Evolutionary conservation across 306 rosid genomes (phyloP).

Genomic region (Carpinus fangiana): DNA sequence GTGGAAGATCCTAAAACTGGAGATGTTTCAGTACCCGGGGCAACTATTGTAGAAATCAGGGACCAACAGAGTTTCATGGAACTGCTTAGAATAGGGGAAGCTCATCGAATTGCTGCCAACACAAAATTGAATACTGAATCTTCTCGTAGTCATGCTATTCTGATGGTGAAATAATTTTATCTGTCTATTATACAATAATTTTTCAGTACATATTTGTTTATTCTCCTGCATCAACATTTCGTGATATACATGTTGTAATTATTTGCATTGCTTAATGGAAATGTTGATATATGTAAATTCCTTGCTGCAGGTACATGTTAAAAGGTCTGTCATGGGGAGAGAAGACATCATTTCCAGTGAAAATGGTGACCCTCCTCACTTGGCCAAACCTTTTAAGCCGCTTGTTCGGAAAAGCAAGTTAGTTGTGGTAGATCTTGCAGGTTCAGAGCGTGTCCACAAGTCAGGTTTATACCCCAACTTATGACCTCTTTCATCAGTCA

Average conservation of each 20-base stretch:
- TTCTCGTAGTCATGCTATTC: conserved; percentile 95
- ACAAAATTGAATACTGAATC: conserved; percentile 94
- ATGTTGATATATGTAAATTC: conserved; percentile 36
- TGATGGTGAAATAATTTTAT: conserved; percentile 62
- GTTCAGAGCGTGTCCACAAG: conserved; percentile 94
- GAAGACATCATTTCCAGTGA: conserved; percentile 60
- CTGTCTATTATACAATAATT: conserved; percentile 16
- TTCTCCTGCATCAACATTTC: conserved; percentile 18
- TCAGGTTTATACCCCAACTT: conserved; percentile 64
- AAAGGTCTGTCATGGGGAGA: conserved; percentile 67
- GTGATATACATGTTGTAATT: conserved; percentile 3
- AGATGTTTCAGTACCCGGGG: conserved; percentile 82
- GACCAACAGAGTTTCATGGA: conserved; percentile 74
- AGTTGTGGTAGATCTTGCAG: conserved; percentile 95
- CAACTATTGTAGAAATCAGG: conserved; percentile 81
- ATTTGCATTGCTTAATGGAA: conserved; percentile 20
- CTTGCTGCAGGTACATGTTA: conserved; percentile 75
- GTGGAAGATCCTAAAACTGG: conserved; percentile 96
- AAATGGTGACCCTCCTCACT: conserved; percentile 69
- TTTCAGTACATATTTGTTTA: conserved; percentile 12
- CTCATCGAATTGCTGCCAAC: conserved; percentile 88
- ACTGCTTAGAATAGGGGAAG: conserved; percentile 85
- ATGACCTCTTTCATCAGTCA: not conserved
- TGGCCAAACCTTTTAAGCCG: conserved; percentile 74
- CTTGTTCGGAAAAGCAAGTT: conserved; percentile 89